Base-by-base conservation (phyloP, 2,329 filamentous ascomycete genomes). In the Geosmithia flava region DNA sequence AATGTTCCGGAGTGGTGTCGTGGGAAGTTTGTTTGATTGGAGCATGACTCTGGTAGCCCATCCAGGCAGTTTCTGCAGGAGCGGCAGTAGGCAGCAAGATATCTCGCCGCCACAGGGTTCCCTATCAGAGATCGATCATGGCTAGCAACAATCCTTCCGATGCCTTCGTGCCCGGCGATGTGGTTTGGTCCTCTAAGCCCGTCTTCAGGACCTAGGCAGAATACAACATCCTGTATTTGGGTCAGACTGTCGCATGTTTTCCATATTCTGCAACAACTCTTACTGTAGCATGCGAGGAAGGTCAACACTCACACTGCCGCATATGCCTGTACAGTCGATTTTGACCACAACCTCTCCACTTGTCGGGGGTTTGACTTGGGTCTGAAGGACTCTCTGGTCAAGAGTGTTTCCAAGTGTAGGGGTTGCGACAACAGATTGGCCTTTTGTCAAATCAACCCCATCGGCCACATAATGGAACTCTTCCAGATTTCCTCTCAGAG, bases 111-210 rank as follows among this genome's bases (percentile, higher is more conserved):
- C 41, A 29, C 30, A 20, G 19, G 42, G n/a, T 39, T 29, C 7
- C 47, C 47, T 1, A 45, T n/a, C 20, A 48, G 42, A 3, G 23
- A 23, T 2, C 27, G 41, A n/a, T 40, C 17, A 17, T 45, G 16
- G 2, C 29, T 16, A 17, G 37, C 19, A 3, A 48, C 30, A 39
- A 48, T 39, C 42, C 43, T 29, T 10, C 47, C 47, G 16, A 48
- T 45, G 2, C 42, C 47, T n/a, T 48, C 43, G 33, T 48, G 47
- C 4, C 47, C 47, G 19, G 42, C 23, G n/a, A 48, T 45, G 19
- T 48, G 47, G 42, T 48, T 45, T 5, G 13, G 16, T 4, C 13
- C 11, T 20, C 42, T 29, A 20, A 20, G 41, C 10, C 47, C 47
- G 10, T 29, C 20, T 27, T 20, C 20, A 13, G 47, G 33, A 16